phyloP scores from a whole-genome alignment of 163 green algal genomes.

The Coccomyxa subellipsoidea region DNA sequence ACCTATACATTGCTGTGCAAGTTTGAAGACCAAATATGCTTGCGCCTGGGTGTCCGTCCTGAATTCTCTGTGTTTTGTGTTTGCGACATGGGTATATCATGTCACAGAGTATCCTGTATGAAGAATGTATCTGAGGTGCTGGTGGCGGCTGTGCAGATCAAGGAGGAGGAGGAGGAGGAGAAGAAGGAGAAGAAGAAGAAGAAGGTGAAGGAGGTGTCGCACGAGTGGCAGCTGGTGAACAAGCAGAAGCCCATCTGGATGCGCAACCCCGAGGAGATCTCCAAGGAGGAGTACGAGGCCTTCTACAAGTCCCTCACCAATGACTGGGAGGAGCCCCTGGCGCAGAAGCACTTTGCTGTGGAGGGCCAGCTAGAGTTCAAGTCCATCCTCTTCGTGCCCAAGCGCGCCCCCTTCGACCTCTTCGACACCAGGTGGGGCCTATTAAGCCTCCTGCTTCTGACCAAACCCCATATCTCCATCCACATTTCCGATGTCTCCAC shows the following conservation, averaged over 20 bases:
- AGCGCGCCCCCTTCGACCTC: constrained; percentile 60
- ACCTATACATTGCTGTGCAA: too few relatives aligned
- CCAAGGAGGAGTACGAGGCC: constrained; percentile 87
- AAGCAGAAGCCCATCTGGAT: constrained; percentile 97
- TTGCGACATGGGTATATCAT: too few relatives aligned
- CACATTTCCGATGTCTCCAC: too few relatives aligned
- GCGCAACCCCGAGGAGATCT: constrained; percentile 96
- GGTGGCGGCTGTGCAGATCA: background rate
- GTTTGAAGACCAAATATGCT: too few relatives aligned
- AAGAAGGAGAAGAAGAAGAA: constrained; percentile 64
- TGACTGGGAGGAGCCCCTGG: constrained; percentile 98
- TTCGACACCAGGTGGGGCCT: constrained; percentile 80
- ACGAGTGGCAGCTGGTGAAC: constrained; percentile 86
- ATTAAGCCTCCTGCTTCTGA: background rate
- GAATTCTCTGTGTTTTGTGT: too few relatives aligned
- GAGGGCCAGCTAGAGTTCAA: constrained; percentile 99
- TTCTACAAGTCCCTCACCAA: constrained; percentile 99
- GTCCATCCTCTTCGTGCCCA: constrained; percentile 90
- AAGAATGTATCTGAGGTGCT: too few relatives aligned
- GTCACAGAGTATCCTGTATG: too few relatives aligned
- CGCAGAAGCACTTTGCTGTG: constrained; percentile 96
- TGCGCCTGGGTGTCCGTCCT: too few relatives aligned
- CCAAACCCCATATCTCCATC: too few relatives aligned
- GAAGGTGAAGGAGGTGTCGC: constrained; percentile 76
- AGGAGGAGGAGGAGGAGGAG: constrained; percentile 36